These are phyloP conservation scores for Heteromeles arbutifolia DNA, from an alignment of 306 rosid genomes.

Conservation along the genomic window DNA sequence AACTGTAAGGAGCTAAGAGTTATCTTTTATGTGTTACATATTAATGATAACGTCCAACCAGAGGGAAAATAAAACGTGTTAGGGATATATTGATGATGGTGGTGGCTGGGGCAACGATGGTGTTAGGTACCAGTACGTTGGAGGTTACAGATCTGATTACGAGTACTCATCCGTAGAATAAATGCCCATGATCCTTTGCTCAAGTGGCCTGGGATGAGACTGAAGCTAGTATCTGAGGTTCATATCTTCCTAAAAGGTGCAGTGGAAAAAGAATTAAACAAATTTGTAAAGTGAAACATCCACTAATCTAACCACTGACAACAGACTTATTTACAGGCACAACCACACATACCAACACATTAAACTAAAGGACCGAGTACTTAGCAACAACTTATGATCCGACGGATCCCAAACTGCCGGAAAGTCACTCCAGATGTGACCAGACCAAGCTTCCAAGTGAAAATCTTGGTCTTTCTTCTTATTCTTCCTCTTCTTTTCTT, in stretches of 20 bases:
- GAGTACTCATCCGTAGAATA: not conserved
- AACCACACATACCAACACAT: not conserved
- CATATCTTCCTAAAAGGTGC: not conserved
- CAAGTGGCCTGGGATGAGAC: not conserved
- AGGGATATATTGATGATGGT: not conserved
- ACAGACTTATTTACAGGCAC: constrained; percentile 5
- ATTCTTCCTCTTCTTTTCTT: constrained; percentile 15
- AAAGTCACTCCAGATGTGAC: constrained; percentile 72
- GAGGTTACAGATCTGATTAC: too few species aligned
- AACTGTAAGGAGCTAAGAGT: too few species aligned
- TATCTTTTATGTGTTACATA: too few species aligned
- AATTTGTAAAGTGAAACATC: not conserved
- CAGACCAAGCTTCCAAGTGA: constrained; percentile 67
- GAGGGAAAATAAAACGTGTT: too few species aligned
- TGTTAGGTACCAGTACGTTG: not conserved
- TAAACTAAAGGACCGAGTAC: not conserved
- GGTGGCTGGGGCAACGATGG: not conserved
- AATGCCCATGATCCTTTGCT: not conserved
- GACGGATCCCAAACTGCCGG: constrained; percentile 42
- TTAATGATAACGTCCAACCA: too few species aligned
- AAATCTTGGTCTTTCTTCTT: constrained; percentile 29
- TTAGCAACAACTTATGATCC: constrained; percentile 17
- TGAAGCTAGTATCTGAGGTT: not conserved
- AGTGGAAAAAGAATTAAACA: not conserved
- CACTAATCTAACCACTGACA: not conserved